Evolutionary conservation across 148 eudicot genomes (phyloP), one percentile per base, ranked within the genome.

Genomic region (Chenopodium formosanum): DNA sequence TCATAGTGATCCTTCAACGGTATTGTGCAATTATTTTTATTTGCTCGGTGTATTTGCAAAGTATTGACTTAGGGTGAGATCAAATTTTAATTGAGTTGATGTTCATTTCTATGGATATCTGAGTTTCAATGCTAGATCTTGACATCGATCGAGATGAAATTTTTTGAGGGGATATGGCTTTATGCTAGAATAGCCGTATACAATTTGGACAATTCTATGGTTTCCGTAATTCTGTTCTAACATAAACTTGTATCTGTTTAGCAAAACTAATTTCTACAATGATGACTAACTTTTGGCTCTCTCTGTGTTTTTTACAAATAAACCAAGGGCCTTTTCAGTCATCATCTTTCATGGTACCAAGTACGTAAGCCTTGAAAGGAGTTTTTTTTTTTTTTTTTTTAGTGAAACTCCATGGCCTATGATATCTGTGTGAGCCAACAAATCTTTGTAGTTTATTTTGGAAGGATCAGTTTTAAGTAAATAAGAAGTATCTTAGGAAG

Each of bases 1-100:
- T 68, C 87, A 89, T 75, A 91, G 87, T 83, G 93, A 91, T 77
- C 96, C 96, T 63, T 88, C 94, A 22, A 84, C 92, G 89, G 96
- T 92, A 88, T 58, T 52, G 9, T 78, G 74, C 74, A 72, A 19
- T 50, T 70, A 50, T 46, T n/a, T n/a, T 27, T 13, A 53, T 75
- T 75, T 27, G 48, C 32, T 46, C 9, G 62, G 9, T 46, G 7
- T 58, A 9, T 82, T 20, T 53, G 44, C 7, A 2, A 50, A 22
- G 29, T 53, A 56, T 14, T 4, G 52, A 22, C 37, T 31, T 8
- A 44, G 14, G 27, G 31, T 72, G 52, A 7, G 75, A 46, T 72
- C 27, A 47, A 5, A 10, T 19, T 44, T 72, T 53, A 19, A 2
- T 72, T 9, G 3, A 17, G 19, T 22, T 11, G 29, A 66, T 23